Percentiles rank a stretch among this genome's conserved stretches.
Conservation (phyloP, 1,284 basidiomycete species). For the Trichosporon faecale region DNA sequence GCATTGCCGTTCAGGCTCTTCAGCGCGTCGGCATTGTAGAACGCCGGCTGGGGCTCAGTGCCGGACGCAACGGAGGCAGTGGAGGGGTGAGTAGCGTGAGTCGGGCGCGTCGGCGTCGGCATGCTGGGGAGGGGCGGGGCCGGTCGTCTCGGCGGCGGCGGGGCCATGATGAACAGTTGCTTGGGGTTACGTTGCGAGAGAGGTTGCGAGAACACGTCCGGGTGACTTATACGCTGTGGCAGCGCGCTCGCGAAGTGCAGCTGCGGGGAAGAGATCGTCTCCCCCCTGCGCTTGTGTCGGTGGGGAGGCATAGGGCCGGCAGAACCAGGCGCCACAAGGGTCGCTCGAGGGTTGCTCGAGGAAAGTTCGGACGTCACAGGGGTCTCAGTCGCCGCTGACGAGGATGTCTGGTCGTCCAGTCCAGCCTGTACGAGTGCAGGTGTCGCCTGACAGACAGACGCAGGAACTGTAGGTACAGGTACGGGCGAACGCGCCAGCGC, state of each 20-base stretch:
- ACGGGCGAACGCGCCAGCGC: neutral
- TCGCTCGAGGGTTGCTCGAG: too few relatives aligned
- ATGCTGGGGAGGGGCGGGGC: neutral
- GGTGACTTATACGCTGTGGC: slow-evolving; percentile 9
- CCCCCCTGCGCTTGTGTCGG: neutral
- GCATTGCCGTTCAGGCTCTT: neutral
- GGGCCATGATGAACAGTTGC: neutral
- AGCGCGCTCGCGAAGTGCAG: slow-evolving; percentile 6
- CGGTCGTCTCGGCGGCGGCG: neutral
- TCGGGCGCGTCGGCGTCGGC: neutral
- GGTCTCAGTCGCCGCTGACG: neutral
- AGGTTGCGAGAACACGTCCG: neutral
- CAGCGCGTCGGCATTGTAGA: slow-evolving; percentile 3
- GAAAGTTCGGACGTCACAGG: too few relatives aligned
- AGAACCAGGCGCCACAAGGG: neutral
- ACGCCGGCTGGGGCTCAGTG: neutral
- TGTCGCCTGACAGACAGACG: neutral
- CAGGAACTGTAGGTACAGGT: neutral
- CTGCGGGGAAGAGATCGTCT: neutral
- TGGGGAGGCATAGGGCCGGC: slow-evolving; percentile 1
- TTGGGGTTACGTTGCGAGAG: neutral
- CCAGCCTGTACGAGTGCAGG: neutral
- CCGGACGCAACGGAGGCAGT: neutral
- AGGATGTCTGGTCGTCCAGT: neutral
- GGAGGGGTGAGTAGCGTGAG: neutral